Conservation (phyloP, 1,284 basidiomycete species). For the Fomitopsis palustris region DNA sequence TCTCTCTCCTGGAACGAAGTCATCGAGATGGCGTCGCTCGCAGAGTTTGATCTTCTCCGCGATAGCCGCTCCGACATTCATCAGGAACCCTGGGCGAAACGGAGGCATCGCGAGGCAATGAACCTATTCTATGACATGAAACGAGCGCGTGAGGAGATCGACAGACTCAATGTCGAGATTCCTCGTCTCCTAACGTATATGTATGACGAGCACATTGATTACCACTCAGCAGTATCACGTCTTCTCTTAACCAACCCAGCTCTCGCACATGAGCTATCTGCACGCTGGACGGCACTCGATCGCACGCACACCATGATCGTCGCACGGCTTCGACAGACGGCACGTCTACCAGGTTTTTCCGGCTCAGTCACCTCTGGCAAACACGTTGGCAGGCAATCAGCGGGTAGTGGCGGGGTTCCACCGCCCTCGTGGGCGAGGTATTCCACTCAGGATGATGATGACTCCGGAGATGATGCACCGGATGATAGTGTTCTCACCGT, state of each 20-base stretch:
- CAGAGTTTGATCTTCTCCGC: conserved; percentile 10
- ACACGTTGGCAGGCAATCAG: not conserved
- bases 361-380: not conserved
- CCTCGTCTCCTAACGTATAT: not conserved
- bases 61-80: conserved; percentile 6
- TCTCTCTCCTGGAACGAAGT: not conserved
- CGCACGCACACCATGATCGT: not conserved
- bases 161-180: conserved; percentile 8
- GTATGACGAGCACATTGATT: conserved; percentile 5
- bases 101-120: not conserved
- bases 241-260: not conserved
- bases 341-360: not conserved
- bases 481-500: no score
- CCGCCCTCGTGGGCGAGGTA: no score
- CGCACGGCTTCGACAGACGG: no score
- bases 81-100: conserved; percentile 3
- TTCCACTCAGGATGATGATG: no score
- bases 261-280: conserved; percentile 4
- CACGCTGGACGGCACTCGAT: conserved; percentile 3
- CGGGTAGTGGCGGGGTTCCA: no score
- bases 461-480: no score
- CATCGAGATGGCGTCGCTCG: conserved; percentile 4
- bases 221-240: not conserved
- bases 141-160: conserved; percentile 8
- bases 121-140: conserved; percentile 7